Evolutionary conservation across 345 rosid species (phyloP), one percentile per base, ranked within the genome.

Genomic region (Gossypium ekmanianum): DNA sequence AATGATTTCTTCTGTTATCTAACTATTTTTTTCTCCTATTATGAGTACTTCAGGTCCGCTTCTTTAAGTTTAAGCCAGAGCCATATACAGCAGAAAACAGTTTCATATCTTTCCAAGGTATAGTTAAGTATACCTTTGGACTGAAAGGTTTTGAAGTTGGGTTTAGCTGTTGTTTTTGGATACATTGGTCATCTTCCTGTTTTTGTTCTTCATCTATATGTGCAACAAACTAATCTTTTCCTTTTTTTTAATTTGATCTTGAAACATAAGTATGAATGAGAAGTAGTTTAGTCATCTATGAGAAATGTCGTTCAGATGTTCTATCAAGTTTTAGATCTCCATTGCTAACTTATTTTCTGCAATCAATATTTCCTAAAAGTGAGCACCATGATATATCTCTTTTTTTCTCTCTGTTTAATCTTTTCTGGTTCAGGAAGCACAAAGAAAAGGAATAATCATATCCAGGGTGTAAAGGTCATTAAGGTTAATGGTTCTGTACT

Each of bases 1-100:
- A 52, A 71, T 64, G 6, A 17, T 44, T 56, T 61, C 69, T 57
- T 62, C 7, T 43, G 26, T 34, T 57, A 41, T 75, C 20, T 58
- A 52, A 39, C 66, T 24, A 39, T 63, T 72, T 72, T 66, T 70
- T 78, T 43, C 55, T 27, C 68, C 39, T 39, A 13, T 11, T 6
- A 47, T n/a, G 3, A 67, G 9, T 74, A 58, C 63, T 29, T 78
- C 87, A 94, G 98, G 96, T 91, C 75, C 88, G 91, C 61, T 83
- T 94, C 71, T 88, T 82, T 80, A 88, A 86, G 74, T 85, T 94
- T 61, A 94, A 91, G 76, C 80, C 92, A 27, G 97, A 94, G 75
- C 89, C 90, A 45, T 89, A 88, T 84, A 72, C 80, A 71, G 72
- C 84, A 22, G 98, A 89, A 74, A 91, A 79, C 84, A 86, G 85